phyloP scores from a whole-genome alignment of 2,329 filamentous ascomycete species.

The Alternaria infectoria region DNA sequence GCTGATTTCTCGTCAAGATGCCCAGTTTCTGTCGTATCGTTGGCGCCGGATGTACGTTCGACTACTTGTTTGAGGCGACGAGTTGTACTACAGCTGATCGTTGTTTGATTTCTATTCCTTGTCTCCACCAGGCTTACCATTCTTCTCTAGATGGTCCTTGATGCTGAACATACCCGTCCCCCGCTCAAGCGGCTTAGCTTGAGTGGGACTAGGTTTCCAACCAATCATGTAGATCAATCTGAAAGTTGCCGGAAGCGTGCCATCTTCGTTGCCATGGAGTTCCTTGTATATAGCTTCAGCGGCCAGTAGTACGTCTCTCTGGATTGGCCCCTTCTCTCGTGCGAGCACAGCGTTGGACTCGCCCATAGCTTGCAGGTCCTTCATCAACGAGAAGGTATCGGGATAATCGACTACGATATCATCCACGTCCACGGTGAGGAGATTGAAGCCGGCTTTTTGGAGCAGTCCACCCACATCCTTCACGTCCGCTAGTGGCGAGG shows the following conservation, averaged over 20 bases:
- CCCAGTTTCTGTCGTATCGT: background rate
- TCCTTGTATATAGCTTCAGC: slow-evolving; percentile 87
- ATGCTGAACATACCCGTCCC: slow-evolving; percentile 88
- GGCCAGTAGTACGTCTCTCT: slow-evolving; percentile 83
- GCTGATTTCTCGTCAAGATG: background rate
- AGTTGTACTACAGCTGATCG: background rate
- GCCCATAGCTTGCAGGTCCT: slow-evolving; percentile 94
- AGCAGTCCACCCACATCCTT: slow-evolving; percentile 88
- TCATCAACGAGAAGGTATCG: slow-evolving; percentile 87
- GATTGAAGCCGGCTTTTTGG: slow-evolving; percentile 87
- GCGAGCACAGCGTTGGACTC: slow-evolving; percentile 88
- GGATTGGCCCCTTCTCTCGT: slow-evolving; percentile 78
- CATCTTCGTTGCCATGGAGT: slow-evolving; percentile 77
- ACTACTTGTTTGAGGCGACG: background rate
- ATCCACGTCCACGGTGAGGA: slow-evolving; percentile 95
- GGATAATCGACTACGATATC: slow-evolving; percentile 97
- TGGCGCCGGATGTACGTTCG: background rate
- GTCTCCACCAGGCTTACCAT: slow-evolving; percentile 44
- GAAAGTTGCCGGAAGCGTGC: slow-evolving; percentile 81
- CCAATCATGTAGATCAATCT: slow-evolving; percentile 98
- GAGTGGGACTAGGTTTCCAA: slow-evolving; percentile 84
- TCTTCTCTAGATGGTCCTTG: slow-evolving; percentile 74
- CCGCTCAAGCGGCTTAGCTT: slow-evolving; percentile 78
- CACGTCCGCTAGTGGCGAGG: slow-evolving; percentile 91
- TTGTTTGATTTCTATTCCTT: slow-evolving; percentile 10